Evolutionary conservation across 441 rosid genomes (phyloP).

Genomic region (Corymbia citriodora): DNA sequence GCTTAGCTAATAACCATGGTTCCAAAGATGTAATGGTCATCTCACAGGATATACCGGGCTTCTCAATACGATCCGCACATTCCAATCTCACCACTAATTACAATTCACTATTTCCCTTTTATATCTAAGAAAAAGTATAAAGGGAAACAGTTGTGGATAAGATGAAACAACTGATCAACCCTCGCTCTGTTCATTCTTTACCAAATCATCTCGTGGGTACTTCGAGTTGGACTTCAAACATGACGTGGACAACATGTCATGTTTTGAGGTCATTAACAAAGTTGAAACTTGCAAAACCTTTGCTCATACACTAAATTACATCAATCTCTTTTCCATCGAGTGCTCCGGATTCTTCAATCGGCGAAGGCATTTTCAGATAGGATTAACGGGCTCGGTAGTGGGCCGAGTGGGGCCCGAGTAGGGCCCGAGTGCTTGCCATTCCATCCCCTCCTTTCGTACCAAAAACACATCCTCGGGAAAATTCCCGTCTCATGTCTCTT

Average conservation of each 20-base stretch:
- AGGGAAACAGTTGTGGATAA: not conserved
- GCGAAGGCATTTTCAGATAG: not conserved
- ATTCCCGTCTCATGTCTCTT: not conserved
- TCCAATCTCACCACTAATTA: not conserved
- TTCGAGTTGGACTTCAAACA: not conserved
- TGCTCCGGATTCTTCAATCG: not conserved
- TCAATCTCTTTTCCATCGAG: not conserved
- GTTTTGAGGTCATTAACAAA: not conserved
- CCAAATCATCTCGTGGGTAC: not conserved
- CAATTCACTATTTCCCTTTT: not conserved
- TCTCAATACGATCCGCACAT: not conserved
- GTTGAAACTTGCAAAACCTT: not conserved
- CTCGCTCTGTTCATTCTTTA: not conserved
- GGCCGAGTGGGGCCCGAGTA: not conserved
- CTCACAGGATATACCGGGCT: not conserved
- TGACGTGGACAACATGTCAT: not conserved
- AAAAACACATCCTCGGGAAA: too few relatives aligned
- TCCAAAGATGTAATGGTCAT: not conserved
- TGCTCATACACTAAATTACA: not conserved
- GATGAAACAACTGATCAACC: not conserved
- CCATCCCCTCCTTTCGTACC: not conserved
- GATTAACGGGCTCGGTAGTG: not conserved
- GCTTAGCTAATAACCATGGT: rapidly evolving
- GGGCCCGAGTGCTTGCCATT: not conserved
- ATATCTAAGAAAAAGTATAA: not conserved